These are phyloP conservation scores for Neoascochyta sp. DNA, from an alignment of 2,329 filamentous ascomycete species.

Conservation along the genomic window DNA sequence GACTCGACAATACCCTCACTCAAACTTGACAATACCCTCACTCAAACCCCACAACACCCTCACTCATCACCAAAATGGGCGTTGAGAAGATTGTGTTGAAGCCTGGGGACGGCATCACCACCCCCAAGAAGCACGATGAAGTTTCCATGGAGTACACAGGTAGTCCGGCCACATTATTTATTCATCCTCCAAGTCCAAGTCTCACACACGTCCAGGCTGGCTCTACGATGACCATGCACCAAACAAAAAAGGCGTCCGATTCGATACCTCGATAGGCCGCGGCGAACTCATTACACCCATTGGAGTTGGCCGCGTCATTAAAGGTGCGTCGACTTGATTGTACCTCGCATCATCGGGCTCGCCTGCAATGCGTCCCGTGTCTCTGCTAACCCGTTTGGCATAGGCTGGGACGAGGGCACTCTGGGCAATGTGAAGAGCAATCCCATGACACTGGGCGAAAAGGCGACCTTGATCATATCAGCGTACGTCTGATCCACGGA, in stretches of 20 bases:
- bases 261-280: slow-evolving; percentile 79
- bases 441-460: slow-evolving; percentile 87
- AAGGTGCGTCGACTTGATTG: slow-evolving; percentile 55
- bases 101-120: slow-evolving; percentile 59
- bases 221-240: slow-evolving; percentile 64
- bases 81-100: slow-evolving; percentile 65
- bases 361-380: no score
- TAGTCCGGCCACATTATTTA: slow-evolving; percentile 8
- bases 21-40: no score
- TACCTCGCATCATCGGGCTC: no score
- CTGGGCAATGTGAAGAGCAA: slow-evolving; percentile 29
- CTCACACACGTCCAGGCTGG: slow-evolving; percentile 51
- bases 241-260: slow-evolving; percentile 69
- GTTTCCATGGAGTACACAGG: slow-evolving; percentile 88
- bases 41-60: slow-evolving; percentile 1
- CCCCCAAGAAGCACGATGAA: slow-evolving; percentile 63
- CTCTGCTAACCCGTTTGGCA: neutral
- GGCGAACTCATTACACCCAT: slow-evolving; percentile 75
- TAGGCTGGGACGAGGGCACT: slow-evolving; percentile 66
- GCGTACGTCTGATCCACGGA: slow-evolving; percentile 58
- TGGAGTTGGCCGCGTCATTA: slow-evolving; percentile 80
- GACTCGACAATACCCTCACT: neutral
- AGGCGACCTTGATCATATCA: slow-evolving; percentile 77
- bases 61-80: slow-evolving; percentile 40
- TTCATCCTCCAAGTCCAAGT: neutral